Evolutionary conservation across 2,329 filamentous ascomycete genomes (phyloP).

Genomic region (Iodosphaeria phyllophila): DNA sequence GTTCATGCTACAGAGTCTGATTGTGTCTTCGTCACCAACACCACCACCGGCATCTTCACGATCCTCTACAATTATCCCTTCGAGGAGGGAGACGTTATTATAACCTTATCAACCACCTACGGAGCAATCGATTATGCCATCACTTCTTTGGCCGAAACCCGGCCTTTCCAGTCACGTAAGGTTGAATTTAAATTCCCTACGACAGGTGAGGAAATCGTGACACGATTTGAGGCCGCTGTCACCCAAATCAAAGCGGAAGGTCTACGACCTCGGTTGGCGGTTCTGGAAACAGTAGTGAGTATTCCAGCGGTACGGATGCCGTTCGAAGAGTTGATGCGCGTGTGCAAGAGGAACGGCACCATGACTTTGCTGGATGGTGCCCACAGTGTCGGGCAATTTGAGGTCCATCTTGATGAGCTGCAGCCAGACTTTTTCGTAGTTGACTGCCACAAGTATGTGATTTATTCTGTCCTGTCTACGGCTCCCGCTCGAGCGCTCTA

Average conservation of each 20-base stretch:
- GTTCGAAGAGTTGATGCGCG: background rate
- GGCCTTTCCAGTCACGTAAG: background rate
- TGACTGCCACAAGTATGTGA: slow-evolving; percentile 1
- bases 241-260: background rate
- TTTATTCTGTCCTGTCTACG: background rate
- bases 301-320: background rate
- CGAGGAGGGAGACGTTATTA: background rate
- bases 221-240: background rate
- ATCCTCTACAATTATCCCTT: background rate
- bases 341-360: background rate
- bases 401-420: background rate
- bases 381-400: background rate
- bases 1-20: background rate
- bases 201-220: background rate
- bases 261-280: background rate
- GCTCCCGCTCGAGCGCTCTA: background rate
- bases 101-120: background rate
- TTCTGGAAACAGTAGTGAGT: background rate
- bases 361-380: background rate
- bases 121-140: background rate
- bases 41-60: background rate
- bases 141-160: background rate
- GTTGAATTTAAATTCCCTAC: background rate
- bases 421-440: background rate
- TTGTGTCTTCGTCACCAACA: background rate